Evolutionary conservation across 164 flowering plant species (phyloP), one percentile per base, ranked within the genome.

Genomic region (Piper longum): DNA sequence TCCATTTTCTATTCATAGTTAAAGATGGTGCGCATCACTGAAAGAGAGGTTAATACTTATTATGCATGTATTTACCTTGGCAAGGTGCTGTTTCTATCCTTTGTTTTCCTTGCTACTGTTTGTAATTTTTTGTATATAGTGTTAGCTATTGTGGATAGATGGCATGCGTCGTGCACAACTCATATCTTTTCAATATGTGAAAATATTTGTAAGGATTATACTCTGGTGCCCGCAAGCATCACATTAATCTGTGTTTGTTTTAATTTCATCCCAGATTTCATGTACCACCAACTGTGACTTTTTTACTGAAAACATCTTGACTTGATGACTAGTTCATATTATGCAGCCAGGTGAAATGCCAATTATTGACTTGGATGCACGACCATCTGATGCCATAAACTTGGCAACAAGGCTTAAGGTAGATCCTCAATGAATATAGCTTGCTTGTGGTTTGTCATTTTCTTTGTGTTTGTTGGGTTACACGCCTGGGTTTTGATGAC

Each of bases 351-450:
- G 88, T 66, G 78, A 79, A 63, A 73, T 69, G 60, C 75, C 75
- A 44, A 59, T 72, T 66, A 60, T 84, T 16, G 80, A 77, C 72
- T 78, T 87, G 64, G 97, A 89, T 77, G 83, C 81, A 56, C 87
- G 91, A 13, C 91, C 95, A n/a, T 87, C 97, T 54, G 97, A 89
- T 82, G 95, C 97, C 71, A 84, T 89, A 62, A 89, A 84, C 77
- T 75, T 89, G 41, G 97, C 97, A 56, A 71, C 42, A 56, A 78
- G 85, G 79, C 85, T 87, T 70, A 76, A 79, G 89, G 97, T 87
- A 82, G 58, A 60, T 41, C 19, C 44, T 58, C 12, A 26, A 48
- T 14, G 14, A 9, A 5, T 9, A 48, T 48, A 5, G 48, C 11
- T 44, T 5, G 48, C 6, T 44, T 44, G 48, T 3, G 6, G 48